Conservation (phyloP, 176 grass and related monocot species). For the Triticum dicoccoides region DNA sequence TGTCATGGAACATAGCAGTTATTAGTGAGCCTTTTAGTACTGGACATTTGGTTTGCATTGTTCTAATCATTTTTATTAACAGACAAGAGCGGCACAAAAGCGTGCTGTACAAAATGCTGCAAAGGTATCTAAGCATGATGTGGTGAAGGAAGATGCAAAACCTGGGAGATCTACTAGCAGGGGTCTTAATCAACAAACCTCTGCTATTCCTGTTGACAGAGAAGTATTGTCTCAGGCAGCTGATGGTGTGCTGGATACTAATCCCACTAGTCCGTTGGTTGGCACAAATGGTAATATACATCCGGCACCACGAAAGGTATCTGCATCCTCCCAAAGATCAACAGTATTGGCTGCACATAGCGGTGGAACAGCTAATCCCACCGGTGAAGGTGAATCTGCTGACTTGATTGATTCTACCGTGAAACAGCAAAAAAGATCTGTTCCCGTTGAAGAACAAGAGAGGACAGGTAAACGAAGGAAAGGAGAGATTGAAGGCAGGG, state of each 20-base stretch:
- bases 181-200: conserved; percentile 47
- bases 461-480: conserved; percentile 77
- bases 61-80: conserved; percentile 27
- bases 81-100: conserved; percentile 73
- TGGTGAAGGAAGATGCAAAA: conserved; percentile 64
- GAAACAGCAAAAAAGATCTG: conserved; percentile 75
- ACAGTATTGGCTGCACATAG: conserved; percentile 22
- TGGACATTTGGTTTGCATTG: conserved; percentile 18
- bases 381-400: conserved; percentile 46
- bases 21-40: neutral
- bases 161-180: conserved; percentile 65
- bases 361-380: conserved; percentile 37
- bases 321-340: conserved; percentile 45
- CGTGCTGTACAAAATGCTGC: conserved; percentile 47
- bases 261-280: conserved; percentile 17
- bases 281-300: conserved; percentile 48
- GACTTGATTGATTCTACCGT: conserved; percentile 44
- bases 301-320: conserved; percentile 32
- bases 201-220: conserved; percentile 37
- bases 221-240: conserved; percentile 44
- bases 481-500: conserved; percentile 57
- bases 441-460: conserved; percentile 70
- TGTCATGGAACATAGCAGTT: conserved; percentile 7
- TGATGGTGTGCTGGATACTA: conserved; percentile 42
- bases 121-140: conserved; percentile 69